Evolutionary conservation across 1,139 yeast genomes (phyloP), one percentile per base, ranked within the genome.

Genomic region (Kluyveromyces sp.): DNA sequence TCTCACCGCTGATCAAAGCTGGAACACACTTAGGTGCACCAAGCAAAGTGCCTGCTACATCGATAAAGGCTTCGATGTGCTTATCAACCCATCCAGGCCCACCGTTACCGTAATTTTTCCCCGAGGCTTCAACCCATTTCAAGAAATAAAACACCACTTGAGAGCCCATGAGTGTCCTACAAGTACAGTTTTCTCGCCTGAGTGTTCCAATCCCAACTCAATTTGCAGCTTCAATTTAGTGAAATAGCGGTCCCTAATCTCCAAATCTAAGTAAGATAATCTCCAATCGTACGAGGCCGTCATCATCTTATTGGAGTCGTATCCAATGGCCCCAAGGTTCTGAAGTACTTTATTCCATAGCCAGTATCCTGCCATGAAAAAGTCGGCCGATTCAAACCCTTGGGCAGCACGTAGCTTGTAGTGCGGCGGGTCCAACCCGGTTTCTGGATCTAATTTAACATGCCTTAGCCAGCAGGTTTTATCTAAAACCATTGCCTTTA

Each of bases 261-360:
- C 98, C 48, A 92, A 70, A 64, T 92, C 97, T 43, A 87, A 69
- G 63, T 87, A 94, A 0, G 96, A 83, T 57, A 92, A 73, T 58
- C 98, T 76, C 98, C 98, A 92, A 65, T 92, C 98, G 64, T 92
- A 92, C 2, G 96, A 76, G 0, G 97, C 98, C 47, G 90, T 81
- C 32, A 76, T 63, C 97, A 92, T 89, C 58, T 78, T 86, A 57
- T 88, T 83, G 2, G 96, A 92, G 40, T 88, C 95, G 65, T 92
- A 92, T 0, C 97, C 97, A 52, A 94, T 77, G 1, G 88, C 97
- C 1, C 96, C 95, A 54, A 94, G 71, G 59, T 94, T 94, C 63
- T 92, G 96, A 21, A 92, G 71, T 47, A 92, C 79, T 63, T 94
- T 92, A 64, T 88, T 88, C 98, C 98, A 92, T 57, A 92, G 87